Base-by-base conservation (phyloP, 2,329 filamentous ascomycete genomes). In the Xenosphaeropsis pyriputrescens region DNA sequence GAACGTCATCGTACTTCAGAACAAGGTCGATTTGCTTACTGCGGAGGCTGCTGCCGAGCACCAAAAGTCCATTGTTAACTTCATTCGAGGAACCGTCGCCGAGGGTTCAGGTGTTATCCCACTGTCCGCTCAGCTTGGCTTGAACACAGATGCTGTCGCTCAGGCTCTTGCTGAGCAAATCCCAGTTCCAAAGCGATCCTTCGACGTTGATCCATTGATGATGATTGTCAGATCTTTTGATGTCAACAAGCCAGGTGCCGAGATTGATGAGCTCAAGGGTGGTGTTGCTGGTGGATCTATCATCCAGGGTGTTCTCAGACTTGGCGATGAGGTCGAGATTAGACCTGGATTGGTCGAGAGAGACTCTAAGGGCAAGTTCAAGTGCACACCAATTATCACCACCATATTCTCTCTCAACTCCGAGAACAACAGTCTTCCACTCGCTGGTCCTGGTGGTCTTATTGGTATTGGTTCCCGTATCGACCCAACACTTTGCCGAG, bases 221-320 rank as follows among this genome's bases (percentile, higher is more conserved):
- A 98, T 98, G 55, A 80, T 98, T 57, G 98, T 98, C 60, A 85
- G 91, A 61, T 96, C 89, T 2, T 98, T 98, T 61, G 91, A 98
- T 57, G 93, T 98, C 56, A 98, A 98, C 77, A 98, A 98, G 74
- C 91, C 91, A 32, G 91, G 91, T 73, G 88, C 91, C 32, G 91
- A 95, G 64, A 96, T 98, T 47, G 89, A 96, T 43, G 91, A 98
- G 52, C 72, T 98, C 45, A 95, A 96, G 74, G 91, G 91, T 57
- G 91, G 91, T 75, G 91, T 98, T 59, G 91, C 91, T 50, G 91
- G 91, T 77, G 91, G 91, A 49, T 86, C 78, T 62, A 96, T 98
- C 57, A 67, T 98, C 49, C 93, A 89, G 57, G 91, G 91, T 72
- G 86, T 98, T 41, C 67, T 98, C 53, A 96, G 96, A 72, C 71